These are phyloP conservation scores for Rhynchosporium secalis DNA, from an alignment of 2,329 filamentous ascomycete genomes.

Conservation along the genomic window DNA sequence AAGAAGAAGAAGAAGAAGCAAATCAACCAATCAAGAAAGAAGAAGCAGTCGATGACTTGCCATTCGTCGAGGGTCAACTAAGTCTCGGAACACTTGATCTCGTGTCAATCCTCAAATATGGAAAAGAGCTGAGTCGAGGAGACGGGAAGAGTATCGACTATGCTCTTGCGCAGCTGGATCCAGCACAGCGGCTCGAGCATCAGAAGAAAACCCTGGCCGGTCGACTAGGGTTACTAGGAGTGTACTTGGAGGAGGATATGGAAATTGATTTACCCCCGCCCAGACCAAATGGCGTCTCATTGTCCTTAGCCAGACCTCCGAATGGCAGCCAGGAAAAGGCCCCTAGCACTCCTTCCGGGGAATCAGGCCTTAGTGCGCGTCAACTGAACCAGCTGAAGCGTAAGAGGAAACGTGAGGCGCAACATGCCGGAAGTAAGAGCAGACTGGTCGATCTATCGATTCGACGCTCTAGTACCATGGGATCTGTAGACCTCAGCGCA, in stretches of 20 bases:
- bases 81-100: conserved; percentile 76
- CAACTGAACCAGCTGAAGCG: conserved; percentile 94
- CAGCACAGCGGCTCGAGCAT: conserved; percentile 75
- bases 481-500: conserved; percentile 21
- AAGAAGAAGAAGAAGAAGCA: conserved; percentile 60
- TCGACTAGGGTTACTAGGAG: conserved; percentile 80
- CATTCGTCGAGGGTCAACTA: conserved; percentile 56
- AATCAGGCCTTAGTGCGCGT: conserved; percentile 78
- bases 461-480: conserved; percentile 43
- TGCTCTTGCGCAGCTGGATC: conserved; percentile 76
- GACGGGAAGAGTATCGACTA: conserved; percentile 83
- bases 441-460: conserved; percentile 85
- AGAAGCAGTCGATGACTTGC: conserved; percentile 53
- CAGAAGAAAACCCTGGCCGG: conserved; percentile 86
- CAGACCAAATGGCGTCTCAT: conserved; percentile 32
- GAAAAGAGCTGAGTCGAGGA: conserved; percentile 80
- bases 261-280: conserved; percentile 55
- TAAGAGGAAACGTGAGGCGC: conserved; percentile 87
- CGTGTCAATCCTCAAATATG: conserved; percentile 75
- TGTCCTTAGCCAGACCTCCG: conserved; percentile 23
- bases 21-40: conserved; percentile 55
- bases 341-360: conserved; percentile 51
- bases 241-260: conserved; percentile 82
- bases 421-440: conserved; percentile 85
- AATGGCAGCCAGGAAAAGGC: conserved; percentile 44